Conservation (phyloP, 352 stramenopile genomes). For the Phytophthora sansomeana region DNA sequence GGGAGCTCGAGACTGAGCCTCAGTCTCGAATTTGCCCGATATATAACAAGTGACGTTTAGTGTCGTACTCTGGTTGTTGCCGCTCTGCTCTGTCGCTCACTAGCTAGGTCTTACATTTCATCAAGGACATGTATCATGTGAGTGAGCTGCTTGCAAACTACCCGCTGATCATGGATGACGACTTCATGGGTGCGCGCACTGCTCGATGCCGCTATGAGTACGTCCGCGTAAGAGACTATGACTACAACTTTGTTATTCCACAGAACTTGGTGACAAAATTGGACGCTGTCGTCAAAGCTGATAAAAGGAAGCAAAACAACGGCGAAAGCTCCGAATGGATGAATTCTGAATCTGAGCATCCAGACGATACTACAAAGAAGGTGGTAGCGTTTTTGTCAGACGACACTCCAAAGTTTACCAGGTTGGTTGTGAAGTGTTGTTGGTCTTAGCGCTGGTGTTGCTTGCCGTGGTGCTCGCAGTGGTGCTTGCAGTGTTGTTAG, state of each 20-base stretch:
- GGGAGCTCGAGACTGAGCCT: too few species aligned
- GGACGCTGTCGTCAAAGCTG: background rate
- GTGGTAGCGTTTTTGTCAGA: constrained; percentile 7
- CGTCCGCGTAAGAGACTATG: background rate
- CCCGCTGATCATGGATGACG: constrained; percentile 5
- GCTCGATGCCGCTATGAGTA: background rate
- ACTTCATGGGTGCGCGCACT: constrained; percentile 6
- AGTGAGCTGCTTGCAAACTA: constrained; percentile 6
- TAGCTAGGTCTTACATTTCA: too few species aligned
- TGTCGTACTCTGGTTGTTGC: too few species aligned
- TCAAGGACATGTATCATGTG: background rate
- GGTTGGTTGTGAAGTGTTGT: constrained; percentile 6
- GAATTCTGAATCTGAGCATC: background rate
- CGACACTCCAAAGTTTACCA: constrained; percentile 10
- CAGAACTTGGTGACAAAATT: background rate
- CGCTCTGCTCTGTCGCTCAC: too few species aligned
- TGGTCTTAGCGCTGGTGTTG: background rate
- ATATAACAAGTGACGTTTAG: too few species aligned
- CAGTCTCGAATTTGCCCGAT: too few species aligned
- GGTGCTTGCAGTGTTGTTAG: background rate
- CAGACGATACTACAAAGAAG: constrained; percentile 3
- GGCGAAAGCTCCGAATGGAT: too few species aligned
- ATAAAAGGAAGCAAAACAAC: background rate
- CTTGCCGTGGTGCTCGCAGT: background rate
- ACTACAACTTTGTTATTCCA: constrained; percentile 21